Evolutionary conservation across 257 asterid genomes (phyloP), one percentile per base, ranked within the genome.

Genomic region (Voacanga thouarsii): DNA sequence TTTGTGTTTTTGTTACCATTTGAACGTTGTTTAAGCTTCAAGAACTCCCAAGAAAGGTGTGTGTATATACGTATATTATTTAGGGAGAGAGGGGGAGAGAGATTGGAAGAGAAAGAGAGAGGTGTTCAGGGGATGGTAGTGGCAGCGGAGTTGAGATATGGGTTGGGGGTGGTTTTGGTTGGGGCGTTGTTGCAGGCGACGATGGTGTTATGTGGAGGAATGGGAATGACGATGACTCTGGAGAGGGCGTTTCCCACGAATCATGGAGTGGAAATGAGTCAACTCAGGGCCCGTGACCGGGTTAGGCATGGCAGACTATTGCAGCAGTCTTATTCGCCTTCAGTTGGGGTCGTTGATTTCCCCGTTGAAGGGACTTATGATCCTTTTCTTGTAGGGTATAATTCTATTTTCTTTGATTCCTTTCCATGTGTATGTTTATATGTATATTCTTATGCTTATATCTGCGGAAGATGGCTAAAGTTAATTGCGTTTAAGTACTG

Each of bases 311-410:
- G 96, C 47, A 85, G 99, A 77, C 71, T 91, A 72, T 80, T 95
- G 90, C 99, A 94, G 87, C 96, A 91, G 72, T 83, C 89, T 50
- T 86, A 56, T 39, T 3, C 77, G 18, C 74, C 85, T 47, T 5
- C 59, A 10, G 60, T 57, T 44, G 94, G 94, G 56, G 92, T 96
- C 75, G 90, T 92, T 79, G 97, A 96, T 90, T 89, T 96, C 78
- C 87, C 92, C 43, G 95, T 93, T 76, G 81, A 89, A 77, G 99
- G 99, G 78, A 90, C 97, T 78, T 96, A 84, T 30, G 96, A 96
- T 86, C 99, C 99, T 76, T 90, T 84, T 84, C 88, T 87, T 80
- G 97, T 93, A 73, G 99, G 99, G 98, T 96, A 93, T 75, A 39
- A 51, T 68, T n/a, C 53, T n/a, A 53, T 63, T 33, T 5, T 80